A percentile compares a stretch with the other conserved stretches of the same genome.
Evolutionary conservation across 1,284 basidiomycete species (phyloP).

Genomic region (Rhodotorula sp.): DNA sequence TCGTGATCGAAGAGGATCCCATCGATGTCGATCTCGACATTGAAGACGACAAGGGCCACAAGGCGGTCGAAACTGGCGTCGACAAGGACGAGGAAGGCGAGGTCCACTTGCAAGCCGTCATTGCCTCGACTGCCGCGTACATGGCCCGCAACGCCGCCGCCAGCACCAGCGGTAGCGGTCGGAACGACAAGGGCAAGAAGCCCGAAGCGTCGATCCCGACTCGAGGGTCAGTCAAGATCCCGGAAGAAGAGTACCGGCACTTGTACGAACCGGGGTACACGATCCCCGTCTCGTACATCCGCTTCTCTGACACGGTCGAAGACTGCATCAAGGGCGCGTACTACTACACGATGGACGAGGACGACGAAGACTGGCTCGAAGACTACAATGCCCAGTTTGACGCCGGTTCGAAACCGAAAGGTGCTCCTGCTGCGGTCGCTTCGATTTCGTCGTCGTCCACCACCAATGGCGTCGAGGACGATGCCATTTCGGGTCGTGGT

Average conservation of each 20-base stretch:
- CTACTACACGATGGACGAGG: slow-evolving; percentile 93
- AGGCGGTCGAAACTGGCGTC: slow-evolving; percentile 46
- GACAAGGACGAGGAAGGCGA: slow-evolving; percentile 56
- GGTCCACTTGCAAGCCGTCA: slow-evolving; percentile 84
- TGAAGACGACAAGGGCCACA: slow-evolving; percentile 34
- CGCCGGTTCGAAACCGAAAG: neutral
- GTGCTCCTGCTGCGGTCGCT: neutral
- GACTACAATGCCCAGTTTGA: slow-evolving; percentile 64
- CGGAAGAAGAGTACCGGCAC: slow-evolving; percentile 65
- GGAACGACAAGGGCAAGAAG: slow-evolving; percentile 26
- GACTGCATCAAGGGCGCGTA: slow-evolving; percentile 65
- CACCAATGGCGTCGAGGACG: slow-evolving; percentile 16
- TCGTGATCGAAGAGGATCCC: slow-evolving; percentile 41
- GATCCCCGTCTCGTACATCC: slow-evolving; percentile 76
- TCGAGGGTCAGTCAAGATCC: slow-evolving; percentile 79
- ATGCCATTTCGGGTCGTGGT: slow-evolving; percentile 13
- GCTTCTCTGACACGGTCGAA: slow-evolving; percentile 84
- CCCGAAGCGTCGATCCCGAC: slow-evolving; percentile 70
- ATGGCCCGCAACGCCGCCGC: slow-evolving; percentile 21
- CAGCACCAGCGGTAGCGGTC: neutral
- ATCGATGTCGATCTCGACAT: slow-evolving; percentile 35
- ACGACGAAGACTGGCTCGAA: slow-evolving; percentile 90
- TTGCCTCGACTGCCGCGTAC: slow-evolving; percentile 65
- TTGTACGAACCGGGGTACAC: slow-evolving; percentile 70
- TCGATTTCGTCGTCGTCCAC: neutral